Evolutionary conservation across 441 rosid genomes (phyloP), one percentile per base, ranked within the genome.

Genomic region (Gossypium laxum): DNA sequence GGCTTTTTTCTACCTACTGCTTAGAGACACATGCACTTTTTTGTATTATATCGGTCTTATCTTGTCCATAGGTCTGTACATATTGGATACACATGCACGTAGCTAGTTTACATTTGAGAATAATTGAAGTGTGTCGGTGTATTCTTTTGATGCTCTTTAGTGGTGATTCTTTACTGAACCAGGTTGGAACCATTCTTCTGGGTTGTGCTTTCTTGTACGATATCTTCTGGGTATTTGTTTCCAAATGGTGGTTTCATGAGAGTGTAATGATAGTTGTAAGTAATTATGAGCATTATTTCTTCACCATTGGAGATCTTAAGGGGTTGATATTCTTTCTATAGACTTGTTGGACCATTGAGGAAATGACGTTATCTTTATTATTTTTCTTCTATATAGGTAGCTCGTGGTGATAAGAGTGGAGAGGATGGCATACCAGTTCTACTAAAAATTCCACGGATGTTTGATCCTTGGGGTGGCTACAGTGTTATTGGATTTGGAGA

Each of bases 381-480:
- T 57, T 57, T 65, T 70, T 59, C 38, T 38, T 74, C 51, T 32
- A 19, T 32, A 17, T 80, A 88, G 96, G 96, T 88, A 54, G 96
- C 96, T 45, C 90, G 93, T 67, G 96, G 93, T 5, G 92, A 90
- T 74, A 85, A 78, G 71, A 87, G 91, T 76, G 93, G 93, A 56
- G 87, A 88, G 77, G 93, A 90, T 83, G 93, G 96, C 22, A 87
- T 90, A 54, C 96, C 93, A 0, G 88, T 90, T 93, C 83, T 88
- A 74, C 73, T 90, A 70, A 90, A 90, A 76, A 87, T 88, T 30
- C 96, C 96, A 2, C 82, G 91, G 70, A 79, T 90, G 85, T 88
- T 87, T 81, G 93, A 90, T 74, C 96, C 96, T 7, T 90, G 96
- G 96, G 93, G 96, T 60, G 96, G 96, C 67, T 90, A 83, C 77